Evolutionary conservation across 2,329 filamentous ascomycete genomes (phyloP).

Genomic region (Apiospora arundinis): DNA sequence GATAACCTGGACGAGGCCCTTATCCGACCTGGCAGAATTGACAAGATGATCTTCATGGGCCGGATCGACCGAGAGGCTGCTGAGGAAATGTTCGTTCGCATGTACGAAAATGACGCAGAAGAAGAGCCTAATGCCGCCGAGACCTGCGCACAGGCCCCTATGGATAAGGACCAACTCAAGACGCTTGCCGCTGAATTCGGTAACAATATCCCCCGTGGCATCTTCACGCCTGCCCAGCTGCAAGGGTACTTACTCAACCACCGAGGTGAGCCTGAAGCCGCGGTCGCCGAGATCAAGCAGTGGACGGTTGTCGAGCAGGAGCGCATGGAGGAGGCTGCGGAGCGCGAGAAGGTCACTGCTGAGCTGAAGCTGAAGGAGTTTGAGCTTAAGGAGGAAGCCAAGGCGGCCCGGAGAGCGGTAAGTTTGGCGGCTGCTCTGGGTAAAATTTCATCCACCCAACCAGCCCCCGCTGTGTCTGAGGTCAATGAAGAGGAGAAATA

Average conservation of each 20-base stretch:
- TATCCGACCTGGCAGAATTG: constrained; percentile 70
- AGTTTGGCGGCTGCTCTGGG: too few species aligned
- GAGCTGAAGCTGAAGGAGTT: background rate
- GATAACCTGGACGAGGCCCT: constrained; percentile 70
- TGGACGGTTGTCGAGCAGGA: background rate
- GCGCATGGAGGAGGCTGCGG: background rate
- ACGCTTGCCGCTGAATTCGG: constrained; percentile 24
- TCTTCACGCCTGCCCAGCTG: constrained; percentile 36
- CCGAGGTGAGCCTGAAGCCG: constrained; percentile 13
- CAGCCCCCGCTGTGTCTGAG: too few species aligned
- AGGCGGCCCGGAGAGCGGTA: too few species aligned
- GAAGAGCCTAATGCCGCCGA: constrained; percentile 30
- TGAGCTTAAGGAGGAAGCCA: background rate
- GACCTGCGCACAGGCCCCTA: constrained; percentile 23
- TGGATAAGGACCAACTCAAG: constrained; percentile 26
- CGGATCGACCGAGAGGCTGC: constrained; percentile 35
- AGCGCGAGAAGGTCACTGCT: background rate
- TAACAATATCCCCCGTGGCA: constrained; percentile 29
- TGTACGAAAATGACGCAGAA: constrained; percentile 32
- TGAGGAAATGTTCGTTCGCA: constrained; percentile 32
- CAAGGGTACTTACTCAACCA: constrained; percentile 34
- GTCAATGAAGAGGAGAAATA: too few species aligned
- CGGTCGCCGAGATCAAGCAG: constrained; percentile 1
- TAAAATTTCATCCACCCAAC: too few species aligned
- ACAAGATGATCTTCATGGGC: constrained; percentile 71